Base-by-base conservation (phyloP, 371 early-diverging fungal genomes). In the Neoconidiobolus thromboides region DNA sequence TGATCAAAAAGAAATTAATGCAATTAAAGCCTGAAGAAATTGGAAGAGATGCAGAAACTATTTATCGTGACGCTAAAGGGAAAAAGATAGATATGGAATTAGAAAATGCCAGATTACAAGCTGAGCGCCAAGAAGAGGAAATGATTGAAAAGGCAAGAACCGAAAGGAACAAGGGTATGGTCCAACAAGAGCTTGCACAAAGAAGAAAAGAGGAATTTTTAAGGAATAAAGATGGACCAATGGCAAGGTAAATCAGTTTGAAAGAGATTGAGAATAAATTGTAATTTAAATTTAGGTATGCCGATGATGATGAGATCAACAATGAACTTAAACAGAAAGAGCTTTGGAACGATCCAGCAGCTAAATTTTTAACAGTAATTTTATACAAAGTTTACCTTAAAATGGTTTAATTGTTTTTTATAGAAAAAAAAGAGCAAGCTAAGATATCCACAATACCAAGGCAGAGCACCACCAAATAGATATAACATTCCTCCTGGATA, bases 401-500 rank as follows among this genome's bases (percentile, higher is more conserved):
- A 59, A 43, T 49, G 55, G 58, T 52, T 40, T 56, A 54, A 51
- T 15, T 60, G 36, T 55, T 12, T 10, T 26, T 15, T 26, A 15
- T 59, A 48, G 3, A 68, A 63, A 63, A 60, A 71, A 67, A 65
- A 73, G 65, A 59, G 58, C 60, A 14, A 70, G 26, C 10, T 55
- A 40, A 69, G 39, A 55, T 70, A 61, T 68, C 83, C 63, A 62
- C 64, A 36, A 6, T 83, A 81, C 59, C 72, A 77, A 58, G 84
- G 84, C 6, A 65, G 68, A 46, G 69, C 76, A 2, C 79, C 87
- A 43, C 85, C 86, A 5, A 92, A 92, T 68, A 71, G 93, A 26
- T 90, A 79, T 67, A 78, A 79, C 63, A 90, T 90, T 50, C 70
- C 72, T 42, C 90, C 93, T 14, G 93, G 93, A 0, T 85, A 86